These are phyloP conservation scores for Fusarium bulbicola DNA, from an alignment of 2,329 filamentous ascomycete species.

Conservation along the genomic window DNA sequence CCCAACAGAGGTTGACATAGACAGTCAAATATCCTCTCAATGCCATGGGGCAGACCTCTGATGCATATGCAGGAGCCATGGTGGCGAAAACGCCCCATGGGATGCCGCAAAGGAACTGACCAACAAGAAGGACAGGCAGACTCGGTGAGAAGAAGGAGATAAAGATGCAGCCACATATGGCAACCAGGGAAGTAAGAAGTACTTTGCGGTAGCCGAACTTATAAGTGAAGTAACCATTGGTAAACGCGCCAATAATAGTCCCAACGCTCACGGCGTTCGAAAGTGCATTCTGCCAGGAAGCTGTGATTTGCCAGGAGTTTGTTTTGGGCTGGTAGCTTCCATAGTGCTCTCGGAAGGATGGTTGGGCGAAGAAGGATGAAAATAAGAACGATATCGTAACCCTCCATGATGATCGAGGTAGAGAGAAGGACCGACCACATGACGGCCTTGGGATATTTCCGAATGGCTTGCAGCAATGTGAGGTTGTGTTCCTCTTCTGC, in stretches of 20 bases:
- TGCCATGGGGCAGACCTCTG: constrained; percentile 55
- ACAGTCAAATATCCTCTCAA: constrained; percentile 54
- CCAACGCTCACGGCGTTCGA: constrained; percentile 20
- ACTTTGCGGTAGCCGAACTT: constrained; percentile 53
- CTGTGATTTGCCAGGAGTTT: constrained; percentile 17
- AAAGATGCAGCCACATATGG: constrained; percentile 41
- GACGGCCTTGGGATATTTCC: constrained; percentile 26
- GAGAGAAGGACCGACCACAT: constrained; percentile 38
- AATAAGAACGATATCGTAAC: constrained; percentile 43
- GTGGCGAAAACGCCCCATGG: constrained; percentile 56
- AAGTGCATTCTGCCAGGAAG: constrained; percentile 22
- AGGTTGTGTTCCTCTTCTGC: constrained; percentile 25
- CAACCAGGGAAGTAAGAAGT: constrained; percentile 52
- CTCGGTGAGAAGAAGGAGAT: constrained; percentile 48
- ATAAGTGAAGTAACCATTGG: constrained; percentile 37
- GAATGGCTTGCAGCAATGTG: constrained; percentile 24
- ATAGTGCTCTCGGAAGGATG: constrained; percentile 41
- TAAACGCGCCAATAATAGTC: constrained; percentile 33
- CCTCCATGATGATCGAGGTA: constrained; percentile 50
- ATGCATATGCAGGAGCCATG: constrained; percentile 54
- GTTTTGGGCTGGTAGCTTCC: constrained; percentile 29
- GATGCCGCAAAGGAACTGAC: constrained; percentile 57
- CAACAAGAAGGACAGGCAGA: constrained; percentile 53
- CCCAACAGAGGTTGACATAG: constrained; percentile 56
- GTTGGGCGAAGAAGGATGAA: constrained; percentile 45